Evolutionary conservation across 306 rosid genomes (phyloP).

Genomic region (Sicyos baderoa): DNA sequence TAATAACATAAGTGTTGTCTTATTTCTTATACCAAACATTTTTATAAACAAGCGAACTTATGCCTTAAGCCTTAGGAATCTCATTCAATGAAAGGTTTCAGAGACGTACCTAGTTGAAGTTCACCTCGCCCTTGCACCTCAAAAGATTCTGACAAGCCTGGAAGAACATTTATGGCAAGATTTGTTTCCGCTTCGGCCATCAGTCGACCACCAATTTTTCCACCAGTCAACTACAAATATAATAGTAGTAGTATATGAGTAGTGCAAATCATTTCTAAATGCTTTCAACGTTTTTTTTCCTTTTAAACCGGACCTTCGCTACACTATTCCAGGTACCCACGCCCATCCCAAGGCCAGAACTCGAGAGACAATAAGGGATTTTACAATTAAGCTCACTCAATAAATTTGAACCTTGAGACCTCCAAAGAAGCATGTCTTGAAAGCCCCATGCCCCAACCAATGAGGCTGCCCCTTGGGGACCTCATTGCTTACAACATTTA

Average conservation of each 20-base stretch:
- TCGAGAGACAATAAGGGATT: too few relatives aligned
- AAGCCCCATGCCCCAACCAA: too few relatives aligned
- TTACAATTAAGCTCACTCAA: too few relatives aligned
- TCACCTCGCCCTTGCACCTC: conserved; percentile 99
- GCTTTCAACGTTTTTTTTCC: background rate
- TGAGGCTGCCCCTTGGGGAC: too few relatives aligned
- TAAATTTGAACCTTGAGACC: too few relatives aligned
- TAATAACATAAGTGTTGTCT: background rate
- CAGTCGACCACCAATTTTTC: conserved; percentile 79
- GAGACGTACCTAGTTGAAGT: conserved; percentile 78
- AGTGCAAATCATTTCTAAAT: background rate
- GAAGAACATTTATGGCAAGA: conserved; percentile 94
- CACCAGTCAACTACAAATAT: conserved; percentile 70
- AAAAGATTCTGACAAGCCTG: conserved; percentile 79
- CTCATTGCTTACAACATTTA: background rate
- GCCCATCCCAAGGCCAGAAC: too few relatives aligned
- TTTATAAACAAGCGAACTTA: too few relatives aligned
- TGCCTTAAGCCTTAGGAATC: background rate
- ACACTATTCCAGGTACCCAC: too few relatives aligned
- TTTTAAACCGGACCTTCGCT: too few relatives aligned
- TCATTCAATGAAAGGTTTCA: background rate
- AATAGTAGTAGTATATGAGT: background rate
- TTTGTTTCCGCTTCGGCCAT: conserved; percentile 95
- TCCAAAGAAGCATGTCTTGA: too few relatives aligned
- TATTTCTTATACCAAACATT: background rate